A percentile compares a stretch with the other conserved stretches of the same genome.
Evolutionary conservation across 2,329 filamentous ascomycete genomes (phyloP).

Genomic region (Amesomyces nigricolor): DNA sequence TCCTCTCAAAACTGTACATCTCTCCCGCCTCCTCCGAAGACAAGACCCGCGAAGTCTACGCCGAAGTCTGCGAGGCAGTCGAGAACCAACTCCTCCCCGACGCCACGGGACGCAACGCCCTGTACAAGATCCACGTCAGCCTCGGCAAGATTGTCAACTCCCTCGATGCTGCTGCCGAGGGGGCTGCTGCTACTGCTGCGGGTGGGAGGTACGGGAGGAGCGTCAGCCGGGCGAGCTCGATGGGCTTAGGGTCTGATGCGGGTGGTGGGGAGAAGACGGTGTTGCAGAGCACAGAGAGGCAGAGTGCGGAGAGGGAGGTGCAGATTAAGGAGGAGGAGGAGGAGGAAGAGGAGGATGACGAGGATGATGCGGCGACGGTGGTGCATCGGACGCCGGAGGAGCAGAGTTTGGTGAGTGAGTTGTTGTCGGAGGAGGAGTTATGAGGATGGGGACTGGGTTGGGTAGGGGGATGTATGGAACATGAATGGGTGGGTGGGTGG

Average conservation of each 20-base stretch:
- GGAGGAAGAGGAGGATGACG: conserved; percentile 40
- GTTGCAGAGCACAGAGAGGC: conserved; percentile 31
- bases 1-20: conserved; percentile 79
- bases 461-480: conserved; percentile 10
- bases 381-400: conserved; percentile 27
- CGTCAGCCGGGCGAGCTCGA: conserved; percentile 41
- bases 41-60: conserved; percentile 53
- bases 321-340: conserved; percentile 47
- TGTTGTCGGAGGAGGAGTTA: conserved; percentile 37
- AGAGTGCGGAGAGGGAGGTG: conserved; percentile 35
- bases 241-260: conserved; percentile 27
- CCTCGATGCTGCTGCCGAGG: conserved; percentile 40
- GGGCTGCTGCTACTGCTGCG: conserved; percentile 16
- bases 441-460: conserved; percentile 21
- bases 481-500: conserved; percentile 1
- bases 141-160: conserved; percentile 62
- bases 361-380: conserved; percentile 10
- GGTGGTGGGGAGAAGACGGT: conserved; percentile 23
- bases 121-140: conserved; percentile 63
- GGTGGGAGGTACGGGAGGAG: conserved; percentile 29
- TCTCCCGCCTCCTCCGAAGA: conserved; percentile 58
- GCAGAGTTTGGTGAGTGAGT: conserved; percentile 36
- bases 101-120: conserved; percentile 55
- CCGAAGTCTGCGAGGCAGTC: conserved; percentile 55
- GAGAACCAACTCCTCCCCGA: conserved; percentile 56